These are phyloP conservation scores for Pelargonium exstipulatum DNA, from an alignment of 441 rosid genomes.

Conservation along the genomic window DNA sequence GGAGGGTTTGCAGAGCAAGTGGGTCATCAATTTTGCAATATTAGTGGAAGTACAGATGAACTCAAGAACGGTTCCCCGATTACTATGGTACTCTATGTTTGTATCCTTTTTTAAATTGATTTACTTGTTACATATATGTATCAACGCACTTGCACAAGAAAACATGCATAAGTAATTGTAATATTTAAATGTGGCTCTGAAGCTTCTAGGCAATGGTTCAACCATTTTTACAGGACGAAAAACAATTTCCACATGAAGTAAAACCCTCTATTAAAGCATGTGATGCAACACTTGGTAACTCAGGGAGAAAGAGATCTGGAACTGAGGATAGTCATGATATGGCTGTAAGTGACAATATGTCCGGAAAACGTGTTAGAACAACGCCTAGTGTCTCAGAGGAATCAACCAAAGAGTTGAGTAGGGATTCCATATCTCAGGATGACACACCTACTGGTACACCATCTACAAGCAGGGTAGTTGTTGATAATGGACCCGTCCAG, in stretches of 20 bases:
- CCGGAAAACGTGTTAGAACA: slow-evolving; percentile 67
- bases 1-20: slow-evolving; percentile 49
- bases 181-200: slow-evolving; percentile 4
- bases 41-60: slow-evolving; percentile 48
- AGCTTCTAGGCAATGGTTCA: slow-evolving; percentile 25
- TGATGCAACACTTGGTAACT: slow-evolving; percentile 36
- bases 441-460: slow-evolving; percentile 40
- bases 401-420: slow-evolving; percentile 45
- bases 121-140: slow-evolving; percentile 9
- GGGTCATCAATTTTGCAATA: slow-evolving; percentile 38
- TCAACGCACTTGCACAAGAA: slow-evolving; percentile 15
- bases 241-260: slow-evolving; percentile 50
- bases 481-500: slow-evolving; percentile 77
- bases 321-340: slow-evolving; percentile 43
- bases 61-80: slow-evolving; percentile 42
- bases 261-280: slow-evolving; percentile 30
- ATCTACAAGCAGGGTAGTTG: slow-evolving; percentile 37
- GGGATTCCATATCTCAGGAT: slow-evolving; percentile 40
- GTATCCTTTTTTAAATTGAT: slow-evolving; percentile 17
- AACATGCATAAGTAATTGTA: not conserved
- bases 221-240: slow-evolving; percentile 50
- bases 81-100: slow-evolving; percentile 42
- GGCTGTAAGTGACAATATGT: slow-evolving; percentile 42
- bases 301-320: slow-evolving; percentile 70
- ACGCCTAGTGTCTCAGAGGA: slow-evolving; percentile 57